Base-by-base conservation (phyloP, 2,329 filamentous ascomycete species). In the Fusarium pilosicola region DNA sequence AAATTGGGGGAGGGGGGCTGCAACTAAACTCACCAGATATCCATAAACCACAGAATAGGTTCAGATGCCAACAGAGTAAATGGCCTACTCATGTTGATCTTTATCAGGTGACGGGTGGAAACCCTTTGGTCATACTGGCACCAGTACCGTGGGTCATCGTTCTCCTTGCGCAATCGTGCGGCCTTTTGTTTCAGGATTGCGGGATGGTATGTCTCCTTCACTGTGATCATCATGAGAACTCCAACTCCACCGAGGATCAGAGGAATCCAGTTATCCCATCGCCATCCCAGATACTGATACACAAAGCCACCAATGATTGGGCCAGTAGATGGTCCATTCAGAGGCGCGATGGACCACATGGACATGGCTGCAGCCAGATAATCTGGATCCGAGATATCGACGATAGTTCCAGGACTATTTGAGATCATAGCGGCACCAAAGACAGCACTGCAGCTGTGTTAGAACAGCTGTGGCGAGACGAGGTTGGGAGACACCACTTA, bases 201-300 rank as follows among this genome's bases (percentile, higher is more conserved):
- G 3, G 94, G 94, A 2, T 90, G 88, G 76, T 97, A 97, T 0
- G 94, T 96, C 82, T 97, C 94, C 70, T 88, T 88, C 54, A 93
- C 85, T 4, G 88, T 85, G 5, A 86, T 79, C 74, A 94, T 88
- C 73, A 91, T 83, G 26, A 87, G 70, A 64, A 91, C 88, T 0
- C 89, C 90, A 1, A 88, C 85, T 2, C 89, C 93, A 1, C 89
- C 88, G 15, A 94, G 86, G 58, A 97, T 95, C 77, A 96, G 83
- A 14, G 92, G 88, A 26, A 96, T 86, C 93, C 94, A 97, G 78
- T 93, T 93, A 42, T 92, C 92, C 94, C 94, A 97, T 36, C 95
- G 85, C 95, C 95, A 98, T 17, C 94, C 94, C 6, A 96, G 85
- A 71, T 92, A 90, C 80, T 95, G 87, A 74, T 79, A 84, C 24